Evolutionary conservation across 106 monocot genomes (phyloP), one percentile per base, ranked within the genome.

Genomic region (Posidonia australis): DNA sequence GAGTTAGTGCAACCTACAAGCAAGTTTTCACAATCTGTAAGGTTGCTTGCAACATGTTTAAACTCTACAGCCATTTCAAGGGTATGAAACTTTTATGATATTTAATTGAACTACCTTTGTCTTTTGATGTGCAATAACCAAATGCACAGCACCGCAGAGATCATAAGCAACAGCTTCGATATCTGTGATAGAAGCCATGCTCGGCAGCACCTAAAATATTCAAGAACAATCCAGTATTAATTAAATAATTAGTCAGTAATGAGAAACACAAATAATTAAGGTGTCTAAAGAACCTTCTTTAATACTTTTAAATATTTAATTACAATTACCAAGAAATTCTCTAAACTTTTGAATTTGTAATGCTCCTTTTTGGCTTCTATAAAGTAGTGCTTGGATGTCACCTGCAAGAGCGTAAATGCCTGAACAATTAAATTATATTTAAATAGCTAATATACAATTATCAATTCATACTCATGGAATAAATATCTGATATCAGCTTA

Each of bases 301-400:
- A 4, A 7, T 36, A 4, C 5, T 36, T 36, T 4, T 36, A 36
- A 36, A 36, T 36, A 36, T 36, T 36, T 7, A 4, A 36, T 36
- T 36, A 36, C 7, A 4, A 70, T 72, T 84, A 90, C 96, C 91
- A 91, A 68, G 62, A 85, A 98, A 71, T 91, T 87, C 43, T 98
- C 75, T 30, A 98, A 63, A 57, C 30, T 47, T 29, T 66, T 76
- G 72, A 98, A 98, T 63, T 76, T 83, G 64, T 85, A 98, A 28
- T 98, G 98, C 10, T 79, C 81, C 76, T 88, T 98, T 68, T 81
- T 64, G 20, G 87, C 90, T 20, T 24, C 46, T 51, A 98, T 91
- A 18, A 78, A 67, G 57, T 98, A 98, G 13, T 68, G 72, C 68
- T 83, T 87, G 28, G 98, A 98, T 65, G 86, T 90, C 67, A 98